A percentile compares a stretch with the other conserved stretches of the same genome.
Conservation (phyloP, 257 asterid genomes). For the Gentiana macrophylla region DNA sequence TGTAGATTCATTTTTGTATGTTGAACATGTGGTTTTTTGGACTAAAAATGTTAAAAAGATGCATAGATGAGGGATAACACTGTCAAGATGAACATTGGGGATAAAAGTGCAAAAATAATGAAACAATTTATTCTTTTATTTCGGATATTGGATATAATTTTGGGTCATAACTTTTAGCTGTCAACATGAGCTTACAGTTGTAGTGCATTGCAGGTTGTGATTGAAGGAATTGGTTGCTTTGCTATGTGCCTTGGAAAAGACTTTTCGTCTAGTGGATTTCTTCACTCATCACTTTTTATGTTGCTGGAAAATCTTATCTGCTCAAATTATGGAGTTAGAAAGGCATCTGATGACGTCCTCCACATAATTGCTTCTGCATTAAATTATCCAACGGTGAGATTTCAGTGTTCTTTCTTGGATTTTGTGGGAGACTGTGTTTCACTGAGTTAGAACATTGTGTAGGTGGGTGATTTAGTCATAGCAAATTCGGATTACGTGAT, state of each 20-base stretch:
- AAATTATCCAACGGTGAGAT: constrained; percentile 67
- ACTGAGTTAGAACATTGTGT: constrained; percentile 26
- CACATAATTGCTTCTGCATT: constrained; percentile 53
- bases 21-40: too few relatives aligned
- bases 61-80: too few relatives aligned
- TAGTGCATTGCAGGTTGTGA: constrained; percentile 49
- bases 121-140: not conserved
- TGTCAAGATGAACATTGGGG: too few relatives aligned
- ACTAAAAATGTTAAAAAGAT: too few relatives aligned
- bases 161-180: not conserved
- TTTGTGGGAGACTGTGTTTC: constrained; percentile 10
- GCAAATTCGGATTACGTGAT: constrained; percentile 84
- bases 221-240: constrained; percentile 84
- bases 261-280: constrained; percentile 83
- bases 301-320: constrained; percentile 85
- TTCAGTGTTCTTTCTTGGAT: constrained; percentile 16
- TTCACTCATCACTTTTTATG: constrained; percentile 79
- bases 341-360: constrained; percentile 70
- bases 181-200: constrained; percentile 1
- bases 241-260: constrained; percentile 59
- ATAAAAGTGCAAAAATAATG: too few relatives aligned
- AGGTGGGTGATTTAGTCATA: constrained; percentile 92
- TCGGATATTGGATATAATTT: not conserved
- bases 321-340: constrained; percentile 72
- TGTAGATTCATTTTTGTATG: too few relatives aligned